A percentile compares a stretch with the other conserved stretches of the same genome.
Conservation (phyloP, 169 alveolate species). For the Plasmodium cynomolgi region DNA sequence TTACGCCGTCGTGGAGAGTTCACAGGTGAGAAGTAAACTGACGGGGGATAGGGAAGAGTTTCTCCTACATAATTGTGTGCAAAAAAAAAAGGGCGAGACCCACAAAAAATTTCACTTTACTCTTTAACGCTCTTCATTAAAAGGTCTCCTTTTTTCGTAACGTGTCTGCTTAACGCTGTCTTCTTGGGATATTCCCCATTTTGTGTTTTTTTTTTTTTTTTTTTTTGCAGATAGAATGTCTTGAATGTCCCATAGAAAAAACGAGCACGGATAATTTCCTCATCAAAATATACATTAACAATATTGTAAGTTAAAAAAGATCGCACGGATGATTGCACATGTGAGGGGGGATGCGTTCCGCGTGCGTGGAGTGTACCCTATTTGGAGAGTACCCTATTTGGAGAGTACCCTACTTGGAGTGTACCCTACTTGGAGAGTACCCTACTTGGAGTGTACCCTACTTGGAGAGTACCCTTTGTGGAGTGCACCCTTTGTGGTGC, state of each 20-base stretch:
- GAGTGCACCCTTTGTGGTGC: too few relatives aligned
- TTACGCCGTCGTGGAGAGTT: constrained; percentile 73
- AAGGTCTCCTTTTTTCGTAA: not conserved
- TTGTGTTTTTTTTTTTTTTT: not conserved
- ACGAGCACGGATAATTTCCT: constrained; percentile 64
- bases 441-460: too few relatives aligned
- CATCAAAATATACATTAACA: constrained; percentile 50
- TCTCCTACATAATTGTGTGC: not conserved
- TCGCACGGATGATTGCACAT: not conserved
- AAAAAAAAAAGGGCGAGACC: not conserved
- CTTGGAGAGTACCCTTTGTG: too few relatives aligned
- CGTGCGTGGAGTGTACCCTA: too few relatives aligned
- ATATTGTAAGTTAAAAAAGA: constrained; percentile 43
- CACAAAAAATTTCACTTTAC: not conserved
- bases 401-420: too few relatives aligned
- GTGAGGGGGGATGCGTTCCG: too few relatives aligned
- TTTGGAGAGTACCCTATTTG: too few relatives aligned
- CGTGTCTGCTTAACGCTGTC: not conserved
- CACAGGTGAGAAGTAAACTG: constrained; percentile 43
- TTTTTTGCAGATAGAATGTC: constrained; percentile 67
- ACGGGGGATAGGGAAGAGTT: not conserved
- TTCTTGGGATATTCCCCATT: not conserved
- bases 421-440: too few relatives aligned
- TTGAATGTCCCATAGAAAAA: constrained; percentile 71
- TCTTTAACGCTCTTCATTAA: not conserved